Evolutionary conservation across 2,329 filamentous ascomycete species (phyloP).

Genomic region (Venturiaceae sp.): DNA sequence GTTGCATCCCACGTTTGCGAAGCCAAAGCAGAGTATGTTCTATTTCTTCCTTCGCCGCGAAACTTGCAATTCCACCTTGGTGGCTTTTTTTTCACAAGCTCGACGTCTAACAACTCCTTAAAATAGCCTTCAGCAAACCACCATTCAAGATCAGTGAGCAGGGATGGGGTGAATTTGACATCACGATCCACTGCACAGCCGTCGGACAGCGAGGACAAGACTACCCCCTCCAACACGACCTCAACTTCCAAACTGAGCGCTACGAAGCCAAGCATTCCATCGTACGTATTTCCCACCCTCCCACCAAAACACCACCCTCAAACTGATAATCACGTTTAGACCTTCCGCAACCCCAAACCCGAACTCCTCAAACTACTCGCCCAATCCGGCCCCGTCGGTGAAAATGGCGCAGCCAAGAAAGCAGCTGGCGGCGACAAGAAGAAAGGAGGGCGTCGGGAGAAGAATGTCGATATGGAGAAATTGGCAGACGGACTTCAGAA

Average conservation of each 20-base stretch:
- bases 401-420: slow-evolving; percentile 56
- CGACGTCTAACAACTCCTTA: background rate
- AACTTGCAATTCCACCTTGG: slow-evolving; percentile 4
- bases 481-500: slow-evolving; percentile 84
- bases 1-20: slow-evolving; percentile 87
- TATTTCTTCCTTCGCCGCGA: background rate
- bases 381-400: slow-evolving; percentile 67
- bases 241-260: slow-evolving; percentile 74
- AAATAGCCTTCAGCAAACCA: slow-evolving; percentile 64
- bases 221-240: slow-evolving; percentile 70
- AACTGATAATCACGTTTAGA: slow-evolving; percentile 54
- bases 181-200: slow-evolving; percentile 73
- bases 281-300: slow-evolving; percentile 43
- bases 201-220: slow-evolving; percentile 84
- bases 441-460: slow-evolving; percentile 64
- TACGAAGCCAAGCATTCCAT: slow-evolving; percentile 80
- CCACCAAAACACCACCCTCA: slow-evolving; percentile 88
- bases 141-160: slow-evolving; percentile 89
- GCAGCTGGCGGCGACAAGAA: slow-evolving; percentile 51
- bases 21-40: slow-evolving; percentile 70
- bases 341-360: slow-evolving; percentile 88
- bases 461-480: slow-evolving; percentile 83
- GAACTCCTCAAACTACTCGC: slow-evolving; percentile 69
- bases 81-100: background rate
- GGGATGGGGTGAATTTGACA: slow-evolving; percentile 98